These are phyloP conservation scores for Podospora sp. DNA, from an alignment of 495 filamentous ascomycete species.

Conservation along the genomic window DNA sequence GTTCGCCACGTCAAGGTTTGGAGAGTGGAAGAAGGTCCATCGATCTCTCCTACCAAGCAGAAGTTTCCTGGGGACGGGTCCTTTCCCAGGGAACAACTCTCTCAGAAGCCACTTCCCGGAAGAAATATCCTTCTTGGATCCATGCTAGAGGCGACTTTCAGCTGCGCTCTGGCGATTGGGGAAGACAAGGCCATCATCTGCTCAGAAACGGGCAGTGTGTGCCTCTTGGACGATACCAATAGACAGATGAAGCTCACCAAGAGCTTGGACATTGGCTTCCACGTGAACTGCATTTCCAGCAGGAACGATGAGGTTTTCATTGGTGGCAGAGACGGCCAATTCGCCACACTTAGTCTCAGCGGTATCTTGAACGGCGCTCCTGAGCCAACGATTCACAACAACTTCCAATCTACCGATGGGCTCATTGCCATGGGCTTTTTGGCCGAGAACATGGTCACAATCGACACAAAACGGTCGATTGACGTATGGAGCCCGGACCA, in stretches of 20 bases:
- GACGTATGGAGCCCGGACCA: slow-evolving; percentile 59
- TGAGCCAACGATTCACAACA: slow-evolving; percentile 30
- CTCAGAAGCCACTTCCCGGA: slow-evolving; percentile 57
- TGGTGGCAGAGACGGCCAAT: slow-evolving; percentile 49
- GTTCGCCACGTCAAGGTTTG: slow-evolving; percentile 93
- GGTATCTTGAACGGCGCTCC: slow-evolving; percentile 40
- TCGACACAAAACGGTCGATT: slow-evolving; percentile 74
- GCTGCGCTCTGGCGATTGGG: slow-evolving; percentile 72
- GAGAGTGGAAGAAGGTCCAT: slow-evolving; percentile 68
- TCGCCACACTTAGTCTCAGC: slow-evolving; percentile 43
- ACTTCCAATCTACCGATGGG: slow-evolving; percentile 35
- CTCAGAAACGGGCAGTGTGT: slow-evolving; percentile 73
- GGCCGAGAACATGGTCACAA: slow-evolving; percentile 67
- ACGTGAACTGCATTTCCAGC: slow-evolving; percentile 61
- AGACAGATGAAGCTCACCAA: slow-evolving; percentile 68
- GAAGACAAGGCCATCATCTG: slow-evolving; percentile 70
- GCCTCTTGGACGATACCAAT: slow-evolving; percentile 76
- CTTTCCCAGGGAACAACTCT: slow-evolving; percentile 35
- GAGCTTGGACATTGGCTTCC: slow-evolving; percentile 63
- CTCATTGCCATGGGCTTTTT: slow-evolving; percentile 70
- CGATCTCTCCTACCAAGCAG: slow-evolving; percentile 51
- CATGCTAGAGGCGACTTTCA: slow-evolving; percentile 82
- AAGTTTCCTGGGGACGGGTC: slow-evolving; percentile 46
- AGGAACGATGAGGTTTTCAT: slow-evolving; percentile 44
- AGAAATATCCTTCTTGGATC: slow-evolving; percentile 73